Conservation (phyloP, 352 stramenopile species). For the Phytophthora parvispora region DNA sequence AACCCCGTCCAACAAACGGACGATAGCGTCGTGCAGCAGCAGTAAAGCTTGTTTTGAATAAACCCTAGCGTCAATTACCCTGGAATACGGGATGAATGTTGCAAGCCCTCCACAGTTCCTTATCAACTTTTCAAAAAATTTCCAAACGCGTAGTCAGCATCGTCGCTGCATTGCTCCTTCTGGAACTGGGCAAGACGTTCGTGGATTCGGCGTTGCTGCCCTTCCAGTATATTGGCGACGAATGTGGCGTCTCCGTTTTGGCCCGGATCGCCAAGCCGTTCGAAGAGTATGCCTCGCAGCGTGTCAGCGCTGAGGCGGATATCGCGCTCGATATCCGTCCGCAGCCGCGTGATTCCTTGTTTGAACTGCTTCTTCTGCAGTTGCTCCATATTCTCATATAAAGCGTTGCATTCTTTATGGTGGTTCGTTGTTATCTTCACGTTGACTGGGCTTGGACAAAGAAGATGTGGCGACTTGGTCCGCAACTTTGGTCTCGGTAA, state of each 20-base stretch:
- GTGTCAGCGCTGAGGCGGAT: conserved; percentile 7
- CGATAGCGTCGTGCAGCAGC: not conserved
- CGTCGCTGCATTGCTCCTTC: not conserved
- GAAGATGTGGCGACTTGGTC: conserved; percentile 1
- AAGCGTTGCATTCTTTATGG: conserved; percentile 14
- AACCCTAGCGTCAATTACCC: not conserved
- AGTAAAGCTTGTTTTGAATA: conserved; percentile 3
- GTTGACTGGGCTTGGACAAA: not conserved
- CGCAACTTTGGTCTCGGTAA: conserved; percentile 1
- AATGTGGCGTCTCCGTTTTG: conserved; percentile 19
- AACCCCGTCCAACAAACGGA: not conserved
- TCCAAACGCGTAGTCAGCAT: not conserved
- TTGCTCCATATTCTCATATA: conserved; percentile 12
- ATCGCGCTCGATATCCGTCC: conserved; percentile 23
- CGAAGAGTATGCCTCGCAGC: conserved; percentile 13
- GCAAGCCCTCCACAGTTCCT: not conserved
- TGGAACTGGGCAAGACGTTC: conserved; percentile 13
- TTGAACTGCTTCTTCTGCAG: conserved; percentile 23
- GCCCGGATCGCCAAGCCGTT: conserved; percentile 11
- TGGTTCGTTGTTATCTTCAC: not conserved
- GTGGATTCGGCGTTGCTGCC: conserved; percentile 20
- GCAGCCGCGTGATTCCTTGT: conserved; percentile 6
- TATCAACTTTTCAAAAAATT: not conserved
- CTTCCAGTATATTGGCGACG: conserved; percentile 18
- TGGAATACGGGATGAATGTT: not conserved